phyloP scores from a whole-genome alignment of 1,284 basidiomycete species.

The Pterulicium gracile region DNA sequence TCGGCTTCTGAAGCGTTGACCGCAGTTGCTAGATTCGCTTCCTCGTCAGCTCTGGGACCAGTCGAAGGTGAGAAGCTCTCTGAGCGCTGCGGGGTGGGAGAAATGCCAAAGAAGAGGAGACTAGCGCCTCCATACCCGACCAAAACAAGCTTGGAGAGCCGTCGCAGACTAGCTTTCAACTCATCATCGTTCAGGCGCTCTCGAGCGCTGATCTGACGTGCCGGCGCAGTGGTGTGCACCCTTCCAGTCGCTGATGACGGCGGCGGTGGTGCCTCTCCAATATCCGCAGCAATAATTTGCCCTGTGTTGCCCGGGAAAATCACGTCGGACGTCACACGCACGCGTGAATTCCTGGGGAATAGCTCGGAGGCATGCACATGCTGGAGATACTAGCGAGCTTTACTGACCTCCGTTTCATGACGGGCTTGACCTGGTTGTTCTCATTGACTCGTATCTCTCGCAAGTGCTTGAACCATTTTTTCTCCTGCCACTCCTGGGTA shows the following conservation, averaged over 20 bases:
- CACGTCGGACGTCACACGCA: constrained; percentile 59
- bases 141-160: constrained; percentile 69
- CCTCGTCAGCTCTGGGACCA: constrained; percentile 35
- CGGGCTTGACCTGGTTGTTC: background rate
- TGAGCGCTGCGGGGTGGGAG: constrained; percentile 19
- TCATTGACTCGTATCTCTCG: constrained; percentile 50
- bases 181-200: constrained; percentile 25
- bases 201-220: background rate
- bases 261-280: constrained; percentile 40
- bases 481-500: constrained; percentile 69
- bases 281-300: constrained; percentile 64
- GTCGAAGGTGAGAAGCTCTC: constrained; percentile 14
- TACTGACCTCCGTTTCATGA: constrained; percentile 18
- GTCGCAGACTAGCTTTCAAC: constrained; percentile 54
- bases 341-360: no score
- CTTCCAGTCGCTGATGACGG: no score
- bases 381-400: background rate
- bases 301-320: constrained; percentile 51
- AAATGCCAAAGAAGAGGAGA: constrained; percentile 67
- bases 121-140: constrained; percentile 74
- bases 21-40: constrained; percentile 48
- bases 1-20: constrained; percentile 62
- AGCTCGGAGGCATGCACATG: no score
- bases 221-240: constrained; percentile 15
- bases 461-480: constrained; percentile 51